phyloP scores from a whole-genome alignment of 441 rosid genomes.

The Omphalea diandra region DNA sequence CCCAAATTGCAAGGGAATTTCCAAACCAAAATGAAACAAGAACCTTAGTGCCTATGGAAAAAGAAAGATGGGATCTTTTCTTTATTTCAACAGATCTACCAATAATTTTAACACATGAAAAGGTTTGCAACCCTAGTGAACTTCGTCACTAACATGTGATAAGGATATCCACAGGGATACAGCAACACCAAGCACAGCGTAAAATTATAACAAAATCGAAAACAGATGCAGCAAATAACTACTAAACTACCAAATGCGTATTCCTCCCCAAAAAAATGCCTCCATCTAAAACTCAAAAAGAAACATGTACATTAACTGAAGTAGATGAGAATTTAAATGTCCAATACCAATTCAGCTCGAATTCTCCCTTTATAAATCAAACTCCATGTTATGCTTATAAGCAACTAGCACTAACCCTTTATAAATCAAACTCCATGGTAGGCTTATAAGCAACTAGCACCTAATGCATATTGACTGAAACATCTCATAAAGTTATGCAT shows the following conservation, averaged over 20 bases:
- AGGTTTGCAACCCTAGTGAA: not conserved
- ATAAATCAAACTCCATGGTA: no score
- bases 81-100: not conserved
- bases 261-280: no score
- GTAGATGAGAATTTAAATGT: not conserved
- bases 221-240: not conserved
- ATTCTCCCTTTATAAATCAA: not conserved
- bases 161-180: not conserved
- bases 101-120: no score
- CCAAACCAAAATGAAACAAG: not conserved
- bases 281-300: not conserved
- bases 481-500: not conserved
- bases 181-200: not conserved
- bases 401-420: no score
- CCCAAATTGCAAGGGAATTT: conserved; percentile 1
- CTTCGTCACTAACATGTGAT: no score
- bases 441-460: not conserved
- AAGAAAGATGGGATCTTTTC: not conserved
- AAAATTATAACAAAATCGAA: not conserved
- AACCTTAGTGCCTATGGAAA: not conserved
- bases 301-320: not conserved
- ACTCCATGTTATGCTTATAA: no score
- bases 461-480: no score
- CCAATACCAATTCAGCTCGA: not conserved
- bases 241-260: no score